Conservation (phyloP, 305 asterid species). For the Andrographis paniculata region DNA sequence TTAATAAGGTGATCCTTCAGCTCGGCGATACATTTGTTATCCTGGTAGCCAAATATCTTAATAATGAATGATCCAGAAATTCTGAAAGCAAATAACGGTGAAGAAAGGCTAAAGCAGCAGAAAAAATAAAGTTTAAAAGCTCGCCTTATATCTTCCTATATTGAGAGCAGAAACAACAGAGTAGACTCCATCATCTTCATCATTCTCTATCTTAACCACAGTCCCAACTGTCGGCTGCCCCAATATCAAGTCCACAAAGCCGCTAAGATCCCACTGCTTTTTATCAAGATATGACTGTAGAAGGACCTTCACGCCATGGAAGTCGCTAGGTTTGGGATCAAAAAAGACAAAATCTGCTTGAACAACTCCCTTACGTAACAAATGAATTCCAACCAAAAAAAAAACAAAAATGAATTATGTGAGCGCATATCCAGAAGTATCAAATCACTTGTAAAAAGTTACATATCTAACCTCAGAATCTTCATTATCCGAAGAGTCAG, state of each 20-base stretch:
- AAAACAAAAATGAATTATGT: no score
- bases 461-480: conserved; percentile 51
- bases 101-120: conserved; percentile 3
- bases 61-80: background rate
- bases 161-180: conserved; percentile 60
- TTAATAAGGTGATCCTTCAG: conserved; percentile 57
- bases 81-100: background rate
- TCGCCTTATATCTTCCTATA: conserved; percentile 75
- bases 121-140: conserved; percentile 17
- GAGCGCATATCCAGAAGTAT: no score
- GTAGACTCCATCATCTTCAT: conserved; percentile 80
- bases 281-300: conserved; percentile 68
- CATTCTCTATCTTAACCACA: conserved; percentile 73
- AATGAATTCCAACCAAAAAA: no score
- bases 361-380: conserved; percentile 48
- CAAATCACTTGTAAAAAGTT: no score
- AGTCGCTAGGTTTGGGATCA: conserved; percentile 80
- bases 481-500: conserved; percentile 56
- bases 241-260: conserved; percentile 78
- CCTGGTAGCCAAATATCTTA: conserved; percentile 26
- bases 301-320: conserved; percentile 83
- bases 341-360: conserved; percentile 89
- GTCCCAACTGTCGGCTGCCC: conserved; percentile 87
- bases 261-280: conserved; percentile 76
- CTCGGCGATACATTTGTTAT: conserved; percentile 44